Base-by-base conservation (phyloP, 148 eudicot genomes). In the Pharnaceum exiguum region DNA sequence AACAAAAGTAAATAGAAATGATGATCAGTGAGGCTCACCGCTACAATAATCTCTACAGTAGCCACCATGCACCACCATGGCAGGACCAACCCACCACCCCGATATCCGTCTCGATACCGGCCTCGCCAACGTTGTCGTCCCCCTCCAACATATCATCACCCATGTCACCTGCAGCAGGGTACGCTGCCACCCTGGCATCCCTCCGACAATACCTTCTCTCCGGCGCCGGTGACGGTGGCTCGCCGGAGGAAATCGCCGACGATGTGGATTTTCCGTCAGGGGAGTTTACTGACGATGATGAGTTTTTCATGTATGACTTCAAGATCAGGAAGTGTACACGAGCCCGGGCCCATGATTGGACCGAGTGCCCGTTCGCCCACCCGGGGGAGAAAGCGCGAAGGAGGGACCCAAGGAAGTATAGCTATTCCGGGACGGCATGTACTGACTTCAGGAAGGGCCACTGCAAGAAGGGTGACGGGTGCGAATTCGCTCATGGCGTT, bases 301-400 rank as follows among this genome's bases (percentile, higher is more conserved):
- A 77, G 3, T 87, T 87, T 55, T 75, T 82, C 21, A 84, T 87
- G 79, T 87, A 70, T 59, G 91, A 87, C 60, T 87, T 87, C 55
- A 87, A 87, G 73, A 80, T 87, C 0, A 42, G 81, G 21, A 82
- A 71, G 72, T 87, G 96, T 57, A 62, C 70, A 3, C 75, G 88
- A 12, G 84, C 80, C 10, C 57, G 91, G 51, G 75, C 88, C 0
- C 96, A 87, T 47, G 96, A 84, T 49, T 87, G 96, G 96, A 87
- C 95, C 0, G 95, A 87, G 71, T 86, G 95, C 59, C 95, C 95
- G 11, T 86, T 60, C 59, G 86, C 81, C 8, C 95, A 86, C 55
- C 84, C 96, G 3, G 91, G 96, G 0, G 96, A 87, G 68, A 87
- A 87, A 27, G 96, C 96, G n/a, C 74, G 90, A 4, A 74, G 96